These are phyloP conservation scores for Millerozyma miso DNA, from an alignment of 805 yeast genomes.

Conservation along the genomic window DNA sequence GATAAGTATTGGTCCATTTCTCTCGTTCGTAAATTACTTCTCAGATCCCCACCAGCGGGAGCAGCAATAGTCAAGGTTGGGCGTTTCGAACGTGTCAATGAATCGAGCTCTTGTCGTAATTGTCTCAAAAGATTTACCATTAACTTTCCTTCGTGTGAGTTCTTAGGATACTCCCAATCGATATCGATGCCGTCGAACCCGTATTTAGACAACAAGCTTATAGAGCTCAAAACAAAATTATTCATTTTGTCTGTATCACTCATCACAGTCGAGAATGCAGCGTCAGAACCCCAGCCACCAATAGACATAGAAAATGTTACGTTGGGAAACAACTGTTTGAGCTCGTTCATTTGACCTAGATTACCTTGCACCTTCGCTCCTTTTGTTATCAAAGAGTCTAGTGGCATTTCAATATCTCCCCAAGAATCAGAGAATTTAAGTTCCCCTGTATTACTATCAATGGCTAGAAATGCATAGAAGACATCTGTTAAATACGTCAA, in stretches of 20 bases:
- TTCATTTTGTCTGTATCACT: slow-evolving; percentile 21
- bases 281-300: slow-evolving; percentile 72
- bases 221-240: slow-evolving; percentile 48
- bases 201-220: slow-evolving; percentile 43
- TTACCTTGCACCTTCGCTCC: slow-evolving; percentile 37
- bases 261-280: slow-evolving; percentile 33
- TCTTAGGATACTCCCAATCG: slow-evolving; percentile 89
- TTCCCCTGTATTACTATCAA: slow-evolving; percentile 51
- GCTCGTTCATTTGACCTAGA: slow-evolving; percentile 43
- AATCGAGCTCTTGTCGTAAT: slow-evolving; percentile 38
- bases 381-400: slow-evolving; percentile 16
- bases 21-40: slow-evolving; percentile 39
- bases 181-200: slow-evolving; percentile 89
- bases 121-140: slow-evolving; percentile 40
- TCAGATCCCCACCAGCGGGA: slow-evolving; percentile 57
- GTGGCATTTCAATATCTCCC: slow-evolving; percentile 54
- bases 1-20: slow-evolving; percentile 58
- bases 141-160: slow-evolving; percentile 38
- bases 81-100: slow-evolving; percentile 11
- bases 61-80: slow-evolving; percentile 68
- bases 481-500: slow-evolving; percentile 55
- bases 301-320: slow-evolving; percentile 66
- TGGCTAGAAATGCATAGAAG: slow-evolving; percentile 70
- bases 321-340: slow-evolving; percentile 38
- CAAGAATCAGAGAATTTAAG: slow-evolving; percentile 56